These are phyloP conservation scores for Pythium guiyangense DNA, from an alignment of 352 stramenopile genomes.

Conservation along the genomic window DNA sequence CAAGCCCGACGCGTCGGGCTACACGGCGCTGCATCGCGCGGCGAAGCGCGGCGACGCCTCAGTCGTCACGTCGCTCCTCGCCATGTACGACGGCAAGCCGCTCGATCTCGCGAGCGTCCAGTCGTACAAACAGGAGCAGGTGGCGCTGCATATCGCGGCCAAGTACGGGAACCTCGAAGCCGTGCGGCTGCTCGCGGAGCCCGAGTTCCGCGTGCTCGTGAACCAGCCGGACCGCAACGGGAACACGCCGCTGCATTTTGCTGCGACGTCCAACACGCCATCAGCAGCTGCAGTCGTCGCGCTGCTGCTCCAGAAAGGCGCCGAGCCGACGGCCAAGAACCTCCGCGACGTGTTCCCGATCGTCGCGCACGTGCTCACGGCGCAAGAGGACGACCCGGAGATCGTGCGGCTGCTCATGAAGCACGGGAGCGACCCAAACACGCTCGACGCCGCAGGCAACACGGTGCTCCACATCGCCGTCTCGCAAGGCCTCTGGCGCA, in stretches of 20 bases:
- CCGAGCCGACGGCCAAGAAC: conserved; percentile 69
- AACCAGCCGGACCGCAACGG: conserved; percentile 68
- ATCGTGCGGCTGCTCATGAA: conserved; percentile 74
- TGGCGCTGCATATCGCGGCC: conserved; percentile 76
- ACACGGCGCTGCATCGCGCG: conserved; percentile 75
- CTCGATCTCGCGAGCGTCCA: conserved; percentile 58
- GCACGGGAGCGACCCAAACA: conserved; percentile 74
- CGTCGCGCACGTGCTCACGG: conserved; percentile 67
- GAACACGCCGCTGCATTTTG: conserved; percentile 83
- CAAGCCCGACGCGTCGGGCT: conserved; percentile 70
- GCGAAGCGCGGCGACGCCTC: conserved; percentile 64
- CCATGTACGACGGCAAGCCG: conserved; percentile 77
- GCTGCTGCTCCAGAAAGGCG: conserved; percentile 47
- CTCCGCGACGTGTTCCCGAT: conserved; percentile 71
- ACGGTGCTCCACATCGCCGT: conserved; percentile 79
- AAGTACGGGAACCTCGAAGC: conserved; percentile 74
- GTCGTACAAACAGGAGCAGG: conserved; percentile 72
- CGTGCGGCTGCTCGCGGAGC: conserved; percentile 38
- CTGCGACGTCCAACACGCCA: conserved; percentile 49
- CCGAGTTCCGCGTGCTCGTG: conserved; percentile 56
- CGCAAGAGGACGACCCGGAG: conserved; percentile 61
- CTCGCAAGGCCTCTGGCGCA: conserved; percentile 69
- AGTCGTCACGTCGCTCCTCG: conserved; percentile 64
- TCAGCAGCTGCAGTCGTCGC: conserved; percentile 50
- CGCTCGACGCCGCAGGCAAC: conserved; percentile 60